A percentile compares a stretch with the other conserved stretches of the same genome.
Evolutionary conservation across 1,284 basidiomycete genomes (phyloP).

Genomic region (Heliocybe sulcata): DNA sequence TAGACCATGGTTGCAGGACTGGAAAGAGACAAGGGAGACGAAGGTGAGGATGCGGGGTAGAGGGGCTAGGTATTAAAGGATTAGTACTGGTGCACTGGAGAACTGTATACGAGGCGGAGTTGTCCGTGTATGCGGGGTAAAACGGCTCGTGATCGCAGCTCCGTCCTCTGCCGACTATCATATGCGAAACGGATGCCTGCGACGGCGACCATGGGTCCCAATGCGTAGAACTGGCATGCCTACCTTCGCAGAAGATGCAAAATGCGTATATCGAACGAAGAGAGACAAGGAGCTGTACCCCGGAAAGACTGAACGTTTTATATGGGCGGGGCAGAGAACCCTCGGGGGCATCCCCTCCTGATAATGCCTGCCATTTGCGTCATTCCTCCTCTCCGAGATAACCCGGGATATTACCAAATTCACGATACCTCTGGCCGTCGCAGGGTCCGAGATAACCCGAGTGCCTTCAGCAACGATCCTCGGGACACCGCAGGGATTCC

Average conservation of each 20-base stretch:
- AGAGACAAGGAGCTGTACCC: neutral
- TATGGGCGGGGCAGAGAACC: neutral
- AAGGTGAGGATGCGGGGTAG: constrained; percentile 13
- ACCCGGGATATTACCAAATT: neutral
- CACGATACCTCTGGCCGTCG: neutral
- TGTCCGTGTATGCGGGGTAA: neutral
- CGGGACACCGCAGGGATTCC: neutral
- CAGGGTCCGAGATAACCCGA: no score
- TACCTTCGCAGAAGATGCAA: neutral
- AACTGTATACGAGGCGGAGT: neutral
- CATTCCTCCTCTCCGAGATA: neutral
- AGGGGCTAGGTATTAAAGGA: neutral
- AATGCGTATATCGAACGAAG: neutral
- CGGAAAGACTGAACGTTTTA: neutral
- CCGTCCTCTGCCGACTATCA: neutral
- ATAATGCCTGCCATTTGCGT: neutral
- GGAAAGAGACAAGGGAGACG: constrained; percentile 6
- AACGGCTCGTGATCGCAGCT: neutral
- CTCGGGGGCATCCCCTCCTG: neutral
- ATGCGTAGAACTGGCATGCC: neutral
- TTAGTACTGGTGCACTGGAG: neutral
- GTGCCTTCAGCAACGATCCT: no score
- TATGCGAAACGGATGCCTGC: neutral
- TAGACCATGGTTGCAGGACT: constrained; percentile 35
- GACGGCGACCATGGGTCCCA: neutral